phyloP scores from a whole-genome alignment of 129 eudicot species.

The Flaveria bidentis region DNA sequence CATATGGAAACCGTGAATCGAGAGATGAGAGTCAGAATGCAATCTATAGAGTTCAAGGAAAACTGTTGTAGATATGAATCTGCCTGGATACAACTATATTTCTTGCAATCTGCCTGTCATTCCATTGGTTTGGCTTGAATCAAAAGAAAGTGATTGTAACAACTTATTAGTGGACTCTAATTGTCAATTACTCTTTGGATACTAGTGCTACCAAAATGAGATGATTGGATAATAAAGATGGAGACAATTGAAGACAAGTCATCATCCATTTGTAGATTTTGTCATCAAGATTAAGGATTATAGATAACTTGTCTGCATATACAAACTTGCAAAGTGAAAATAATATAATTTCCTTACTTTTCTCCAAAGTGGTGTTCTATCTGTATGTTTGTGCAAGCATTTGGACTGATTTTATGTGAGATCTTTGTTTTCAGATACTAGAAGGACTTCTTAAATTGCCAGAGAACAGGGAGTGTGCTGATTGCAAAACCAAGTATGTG shows the following conservation, averaged over 20 bases:
- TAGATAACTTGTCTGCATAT: neutral
- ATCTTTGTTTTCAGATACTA: slow-evolving; percentile 57
- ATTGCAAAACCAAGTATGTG: slow-evolving; percentile 90
- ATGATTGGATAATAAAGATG: slow-evolving; percentile 10
- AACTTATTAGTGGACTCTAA: neutral
- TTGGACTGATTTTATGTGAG: slow-evolving; percentile 17
- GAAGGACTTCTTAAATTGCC: slow-evolving; percentile 97
- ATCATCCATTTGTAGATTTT: slow-evolving; percentile 8
- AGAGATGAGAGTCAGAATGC: neutral
- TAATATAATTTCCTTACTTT: neutral
- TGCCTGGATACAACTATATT: neutral
- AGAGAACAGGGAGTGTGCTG: slow-evolving; percentile 96
- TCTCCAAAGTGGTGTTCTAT: neutral
- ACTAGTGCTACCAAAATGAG: slow-evolving; percentile 17
- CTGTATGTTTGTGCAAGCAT: neutral
- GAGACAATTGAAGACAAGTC: neutral
- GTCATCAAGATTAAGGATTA: neutral
- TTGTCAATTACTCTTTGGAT: slow-evolving; percentile 6
- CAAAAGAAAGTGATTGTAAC: neutral
- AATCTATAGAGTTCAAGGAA: neutral
- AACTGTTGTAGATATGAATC: neutral
- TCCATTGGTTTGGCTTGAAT: neutral
- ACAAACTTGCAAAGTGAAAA: slow-evolving; percentile 1
- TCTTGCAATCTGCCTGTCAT: neutral
- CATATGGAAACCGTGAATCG: slow-evolving; percentile 11